phyloP scores from a whole-genome alignment of 129 eudicot species.

The Pseudognaphalium luteoalbum region DNA sequence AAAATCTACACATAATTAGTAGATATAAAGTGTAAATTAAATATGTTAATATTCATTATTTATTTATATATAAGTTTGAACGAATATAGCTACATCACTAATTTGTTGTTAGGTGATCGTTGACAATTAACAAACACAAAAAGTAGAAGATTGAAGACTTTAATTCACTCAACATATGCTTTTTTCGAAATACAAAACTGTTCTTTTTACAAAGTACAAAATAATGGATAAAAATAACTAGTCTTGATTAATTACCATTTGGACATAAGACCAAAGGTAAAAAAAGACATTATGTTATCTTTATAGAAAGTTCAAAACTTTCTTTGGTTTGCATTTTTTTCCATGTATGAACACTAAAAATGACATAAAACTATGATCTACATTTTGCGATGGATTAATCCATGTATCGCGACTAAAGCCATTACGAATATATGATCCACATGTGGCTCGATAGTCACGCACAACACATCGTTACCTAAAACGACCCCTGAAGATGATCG shows the following conservation, averaged over 20 bases:
- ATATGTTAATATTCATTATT: not conserved
- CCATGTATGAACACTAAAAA: constrained; percentile 15
- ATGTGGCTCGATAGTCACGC: constrained; percentile 55
- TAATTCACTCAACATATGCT: not conserved
- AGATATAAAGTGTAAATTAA: not conserved
- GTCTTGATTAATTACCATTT: not conserved
- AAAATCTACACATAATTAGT: not conserved
- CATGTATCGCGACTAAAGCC: constrained; percentile 66
- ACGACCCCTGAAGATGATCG: constrained; percentile 51
- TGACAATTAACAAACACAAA: not conserved
- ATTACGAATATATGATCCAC: constrained; percentile 61
- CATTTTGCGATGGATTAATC: constrained; percentile 52
- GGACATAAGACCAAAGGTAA: not conserved
- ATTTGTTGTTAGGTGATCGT: constrained; percentile 1
- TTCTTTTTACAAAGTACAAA: not conserved
- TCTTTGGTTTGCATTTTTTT: not conserved
- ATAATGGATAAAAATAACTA: constrained; percentile 3
- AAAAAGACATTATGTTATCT: not conserved
- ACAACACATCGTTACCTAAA: constrained; percentile 64
- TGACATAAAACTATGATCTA: constrained; percentile 22
- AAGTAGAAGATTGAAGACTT: not conserved
- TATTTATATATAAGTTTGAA: not conserved
- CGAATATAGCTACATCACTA: not conserved
- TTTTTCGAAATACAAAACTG: not conserved
- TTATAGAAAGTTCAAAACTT: not conserved